Percentiles rank a stretch among this genome's conserved stretches.
These are phyloP conservation scores for Russula abietina DNA, from an alignment of 768 basidiomycete genomes.

Conservation along the genomic window DNA sequence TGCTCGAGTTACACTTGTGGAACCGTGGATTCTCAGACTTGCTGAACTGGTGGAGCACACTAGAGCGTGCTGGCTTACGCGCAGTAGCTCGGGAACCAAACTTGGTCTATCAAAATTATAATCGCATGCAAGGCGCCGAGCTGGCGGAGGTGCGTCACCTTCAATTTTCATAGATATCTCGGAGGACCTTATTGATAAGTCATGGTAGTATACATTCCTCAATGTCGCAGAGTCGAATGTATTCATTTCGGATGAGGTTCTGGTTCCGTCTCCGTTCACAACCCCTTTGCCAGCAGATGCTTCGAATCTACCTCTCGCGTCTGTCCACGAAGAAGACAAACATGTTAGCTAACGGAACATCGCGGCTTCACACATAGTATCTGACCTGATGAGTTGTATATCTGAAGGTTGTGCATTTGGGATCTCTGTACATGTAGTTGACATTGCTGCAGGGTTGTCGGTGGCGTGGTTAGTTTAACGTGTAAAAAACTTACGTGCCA, in stretches of 20 bases:
- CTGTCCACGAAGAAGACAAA: not conserved
- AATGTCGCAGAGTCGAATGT: conserved; percentile 13
- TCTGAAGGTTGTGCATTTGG: not conserved
- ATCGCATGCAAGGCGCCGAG: conserved; percentile 27
- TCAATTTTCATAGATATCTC: not conserved
- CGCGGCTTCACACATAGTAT: not conserved
- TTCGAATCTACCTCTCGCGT: not conserved
- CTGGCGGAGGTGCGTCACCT: conserved; percentile 31
- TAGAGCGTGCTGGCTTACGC: conserved; percentile 43
- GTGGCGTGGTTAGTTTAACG: not conserved
- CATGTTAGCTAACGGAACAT: not conserved
- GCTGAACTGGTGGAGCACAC: conserved; percentile 41
- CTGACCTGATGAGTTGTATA: conserved; percentile 7
- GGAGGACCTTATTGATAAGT: not conserved
- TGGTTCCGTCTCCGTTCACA: not conserved
- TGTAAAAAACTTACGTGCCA: not conserved
- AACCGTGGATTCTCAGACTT: conserved; percentile 27
- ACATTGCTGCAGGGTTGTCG: conserved; percentile 1
- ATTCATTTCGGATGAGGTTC: conserved; percentile 7
- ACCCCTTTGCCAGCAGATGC: not conserved
- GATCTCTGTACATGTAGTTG: conserved; percentile 13
- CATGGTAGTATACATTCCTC: conserved; percentile 16
- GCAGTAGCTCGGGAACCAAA: conserved; percentile 44
- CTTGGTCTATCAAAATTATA: conserved; percentile 32
- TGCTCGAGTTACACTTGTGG: conserved; percentile 41